Conservation (phyloP, 257 asterid species). For the Osmanthus fragrans region DNA sequence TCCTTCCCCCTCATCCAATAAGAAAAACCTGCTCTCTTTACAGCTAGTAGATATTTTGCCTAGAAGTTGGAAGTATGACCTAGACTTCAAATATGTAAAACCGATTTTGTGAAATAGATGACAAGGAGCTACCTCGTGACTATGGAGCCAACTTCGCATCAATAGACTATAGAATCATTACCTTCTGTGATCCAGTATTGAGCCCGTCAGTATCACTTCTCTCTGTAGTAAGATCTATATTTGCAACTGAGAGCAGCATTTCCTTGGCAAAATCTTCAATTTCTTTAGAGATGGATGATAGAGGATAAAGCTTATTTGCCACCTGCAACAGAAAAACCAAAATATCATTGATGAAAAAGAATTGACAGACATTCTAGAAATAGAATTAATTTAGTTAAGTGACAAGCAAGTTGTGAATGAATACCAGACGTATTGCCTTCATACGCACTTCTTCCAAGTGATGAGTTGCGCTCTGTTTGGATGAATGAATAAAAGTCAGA, state of each 20-base stretch:
- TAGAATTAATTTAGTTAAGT: neutral
- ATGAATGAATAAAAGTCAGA: slow-evolving; percentile 34
- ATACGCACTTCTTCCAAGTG: slow-evolving; percentile 92
- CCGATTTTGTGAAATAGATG: neutral
- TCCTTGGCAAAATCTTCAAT: slow-evolving; percentile 87
- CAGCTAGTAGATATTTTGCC: neutral
- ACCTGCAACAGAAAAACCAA: slow-evolving; percentile 50
- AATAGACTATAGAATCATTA: slow-evolving; percentile 19
- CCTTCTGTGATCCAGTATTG: slow-evolving; percentile 55
- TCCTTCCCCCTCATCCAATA: neutral
- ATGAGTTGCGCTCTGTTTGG: slow-evolving; percentile 79
- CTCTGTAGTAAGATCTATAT: slow-evolving; percentile 36
- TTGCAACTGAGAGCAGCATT: slow-evolving; percentile 67
- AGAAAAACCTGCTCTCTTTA: neutral
- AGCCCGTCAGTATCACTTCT: slow-evolving; percentile 52
- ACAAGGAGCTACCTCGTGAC: neutral
- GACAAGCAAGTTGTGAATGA: slow-evolving; percentile 25
- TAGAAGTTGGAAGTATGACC: neutral
- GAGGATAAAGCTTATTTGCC: slow-evolving; percentile 95
- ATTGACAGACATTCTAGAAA: slow-evolving; percentile 5
- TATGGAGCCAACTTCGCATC: neutral
- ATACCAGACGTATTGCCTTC: slow-evolving; percentile 99
- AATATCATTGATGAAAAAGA: slow-evolving; percentile 5
- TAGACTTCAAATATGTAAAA: neutral
- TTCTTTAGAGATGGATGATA: slow-evolving; percentile 67